These are phyloP conservation scores for Suaeda aralocaspica DNA, from an alignment of 148 eudicot genomes.

Conservation along the genomic window DNA sequence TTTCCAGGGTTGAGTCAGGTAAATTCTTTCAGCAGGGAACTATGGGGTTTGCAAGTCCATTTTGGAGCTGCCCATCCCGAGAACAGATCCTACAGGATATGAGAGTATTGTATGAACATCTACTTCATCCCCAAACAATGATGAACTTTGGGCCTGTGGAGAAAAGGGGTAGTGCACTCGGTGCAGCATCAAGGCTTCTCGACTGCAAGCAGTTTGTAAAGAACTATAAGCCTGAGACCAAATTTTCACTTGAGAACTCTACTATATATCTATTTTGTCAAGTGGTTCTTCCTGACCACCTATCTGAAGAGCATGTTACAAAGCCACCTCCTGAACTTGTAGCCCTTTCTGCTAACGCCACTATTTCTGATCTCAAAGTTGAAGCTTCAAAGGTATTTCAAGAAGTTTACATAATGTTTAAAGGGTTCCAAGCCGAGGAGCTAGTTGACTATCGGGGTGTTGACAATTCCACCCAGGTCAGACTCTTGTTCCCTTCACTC, in stretches of 20 bases:
- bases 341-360: constrained; percentile 50
- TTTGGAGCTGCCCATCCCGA: constrained; percentile 40
- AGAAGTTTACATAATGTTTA: constrained; percentile 72
- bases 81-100: constrained; percentile 62
- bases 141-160: constrained; percentile 31
- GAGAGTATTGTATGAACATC: constrained; percentile 52
- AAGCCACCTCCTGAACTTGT: constrained; percentile 66
- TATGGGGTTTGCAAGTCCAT: constrained; percentile 8
- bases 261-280: constrained; percentile 50
- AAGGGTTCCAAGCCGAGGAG: constrained; percentile 70
- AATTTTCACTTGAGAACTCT: constrained; percentile 21
- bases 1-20: constrained; percentile 60
- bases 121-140: constrained; percentile 70
- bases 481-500: constrained; percentile 50
- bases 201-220: constrained; percentile 97
- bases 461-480: constrained; percentile 73
- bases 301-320: constrained; percentile 26
- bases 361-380: constrained; percentile 60
- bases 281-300: constrained; percentile 45
- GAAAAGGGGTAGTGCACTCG: constrained; percentile 34
- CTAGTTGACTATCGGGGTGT: constrained; percentile 67
- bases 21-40: constrained; percentile 22
- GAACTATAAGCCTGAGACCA: constrained; percentile 49
- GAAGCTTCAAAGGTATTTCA: constrained; percentile 75
- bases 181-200: constrained; percentile 60